phyloP scores from a whole-genome alignment of 305 asterid species.

The Nicotiana rustica region DNA sequence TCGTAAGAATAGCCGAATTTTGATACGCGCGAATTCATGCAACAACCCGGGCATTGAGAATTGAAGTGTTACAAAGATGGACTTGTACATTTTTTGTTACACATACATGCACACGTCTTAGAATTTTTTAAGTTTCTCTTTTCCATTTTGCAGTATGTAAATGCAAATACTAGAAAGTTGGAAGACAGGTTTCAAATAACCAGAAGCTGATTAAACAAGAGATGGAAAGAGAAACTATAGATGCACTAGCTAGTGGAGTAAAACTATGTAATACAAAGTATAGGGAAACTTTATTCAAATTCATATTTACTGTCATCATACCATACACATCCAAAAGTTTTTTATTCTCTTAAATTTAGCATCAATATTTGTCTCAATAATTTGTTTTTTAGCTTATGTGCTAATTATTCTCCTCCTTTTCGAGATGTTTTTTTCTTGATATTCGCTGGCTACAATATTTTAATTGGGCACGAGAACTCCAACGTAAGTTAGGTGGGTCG shows the following conservation, averaged over 20 bases:
- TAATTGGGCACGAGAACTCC: not conserved
- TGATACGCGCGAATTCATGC: slow-evolving; percentile 72
- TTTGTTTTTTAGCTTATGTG: not conserved
- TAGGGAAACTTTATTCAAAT: not conserved
- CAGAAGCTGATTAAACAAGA: slow-evolving; percentile 37
- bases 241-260: not conserved
- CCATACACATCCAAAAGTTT: not conserved
- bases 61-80: slow-evolving; percentile 43
- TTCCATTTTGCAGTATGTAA: slow-evolving; percentile 60
- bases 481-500: too few species aligned
- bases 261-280: slow-evolving; percentile 2
- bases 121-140: not conserved
- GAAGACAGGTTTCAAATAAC: slow-evolving; percentile 65
- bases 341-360: not conserved
- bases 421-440: not conserved
- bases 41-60: slow-evolving; percentile 54
- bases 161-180: slow-evolving; percentile 60
- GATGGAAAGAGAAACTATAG: slow-evolving; percentile 6
- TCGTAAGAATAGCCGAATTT: slow-evolving; percentile 56
- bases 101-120: not conserved
- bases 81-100: not conserved
- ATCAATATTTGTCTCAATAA: not conserved
- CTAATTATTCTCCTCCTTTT: not conserved
- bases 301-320: not conserved
- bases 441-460: not conserved